Conservation (phyloP, 129 eudicot genomes). For the sunflower (Helianthus annuus) region HanXRQr2.0-SUNRISE NC_035443.2:9992457-9992956, state of each 20-base stretch:
- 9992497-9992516: not conserved
- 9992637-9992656: not conserved
- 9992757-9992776: slow-evolving; percentile 56
- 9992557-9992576: slow-evolving; percentile 8
- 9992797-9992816: not conserved
- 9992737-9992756: slow-evolving; percentile 85
- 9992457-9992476: not conserved
- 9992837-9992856: slow-evolving; percentile 16
- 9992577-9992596: slow-evolving; percentile 2
- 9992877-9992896: slow-evolving; percentile 79
- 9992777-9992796: not conserved
- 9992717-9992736: slow-evolving; percentile 91
- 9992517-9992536: slow-evolving; percentile 1
- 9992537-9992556: not conserved
- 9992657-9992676: slow-evolving; percentile 18
- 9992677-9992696: slow-evolving; percentile 27
- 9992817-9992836: not conserved
- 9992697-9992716: slow-evolving; percentile 85
- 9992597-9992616: not conserved
- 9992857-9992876: slow-evolving; percentile 82
- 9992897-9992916: slow-evolving; percentile 91
- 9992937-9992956: slow-evolving; percentile 65
- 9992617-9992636: not conserved
- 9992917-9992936: slow-evolving; percentile 89
- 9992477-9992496: not conserved